Percentiles rank a stretch among this genome's conserved stretches.
These are phyloP conservation scores for Hypoxylon sp. DNA, from an alignment of 2,329 filamentous ascomycete genomes.

Conservation along the genomic window DNA sequence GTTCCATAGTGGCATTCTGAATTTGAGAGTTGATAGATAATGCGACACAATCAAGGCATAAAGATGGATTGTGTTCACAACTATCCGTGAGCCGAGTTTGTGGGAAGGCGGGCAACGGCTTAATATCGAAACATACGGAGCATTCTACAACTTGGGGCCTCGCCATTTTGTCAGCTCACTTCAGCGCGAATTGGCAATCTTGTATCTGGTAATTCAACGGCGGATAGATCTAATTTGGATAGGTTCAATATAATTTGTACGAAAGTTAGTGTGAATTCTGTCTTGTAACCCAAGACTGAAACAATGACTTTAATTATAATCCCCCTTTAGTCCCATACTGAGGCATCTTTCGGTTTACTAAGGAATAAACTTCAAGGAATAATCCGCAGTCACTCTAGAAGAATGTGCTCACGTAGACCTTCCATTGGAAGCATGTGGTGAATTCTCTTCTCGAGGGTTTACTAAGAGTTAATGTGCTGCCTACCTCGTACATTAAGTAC, in stretches of 20 bases:
- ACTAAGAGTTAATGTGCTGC: background rate
- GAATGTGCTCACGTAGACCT: background rate
- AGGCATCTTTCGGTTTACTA: background rate
- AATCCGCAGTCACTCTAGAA: background rate
- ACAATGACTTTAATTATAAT: constrained; percentile 1
- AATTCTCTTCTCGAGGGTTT: background rate
- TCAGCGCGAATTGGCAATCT: background rate
- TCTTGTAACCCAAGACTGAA: background rate
- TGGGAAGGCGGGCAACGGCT: constrained; percentile 18
- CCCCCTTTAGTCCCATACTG: background rate
- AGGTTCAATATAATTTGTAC: background rate
- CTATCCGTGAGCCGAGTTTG: constrained; percentile 13
- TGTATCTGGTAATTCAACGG: background rate
- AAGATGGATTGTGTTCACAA: constrained; percentile 32
- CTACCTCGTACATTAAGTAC: background rate
- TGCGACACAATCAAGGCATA: constrained; percentile 36
- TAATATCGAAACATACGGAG: constrained; percentile 36
- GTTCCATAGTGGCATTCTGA: constrained; percentile 2
- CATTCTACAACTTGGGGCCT: constrained; percentile 14
- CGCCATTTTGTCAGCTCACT: constrained; percentile 5
- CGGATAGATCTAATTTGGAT: background rate
- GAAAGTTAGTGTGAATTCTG: background rate
- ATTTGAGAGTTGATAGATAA: constrained; percentile 36
- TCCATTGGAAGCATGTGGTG: background rate
- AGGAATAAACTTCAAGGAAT: background rate